Evolutionary conservation across 768 basidiomycete genomes (phyloP).

Genomic region (Termitomyces sp.): DNA sequence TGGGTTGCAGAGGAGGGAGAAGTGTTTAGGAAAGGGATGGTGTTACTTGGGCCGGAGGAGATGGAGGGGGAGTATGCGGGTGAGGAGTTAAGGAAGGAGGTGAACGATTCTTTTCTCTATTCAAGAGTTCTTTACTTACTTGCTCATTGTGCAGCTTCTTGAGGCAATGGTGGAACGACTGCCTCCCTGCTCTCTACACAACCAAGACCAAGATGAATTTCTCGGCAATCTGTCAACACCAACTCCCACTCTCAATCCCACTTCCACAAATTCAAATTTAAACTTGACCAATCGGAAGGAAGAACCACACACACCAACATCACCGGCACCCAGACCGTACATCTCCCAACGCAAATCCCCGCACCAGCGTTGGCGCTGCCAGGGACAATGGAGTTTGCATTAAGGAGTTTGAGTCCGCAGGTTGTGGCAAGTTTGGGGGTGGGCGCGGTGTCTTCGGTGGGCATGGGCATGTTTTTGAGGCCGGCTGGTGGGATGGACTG

Average conservation of each 20-base stretch:
- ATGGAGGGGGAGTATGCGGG: slow-evolving; percentile 89
- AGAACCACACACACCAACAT: slow-evolving; percentile 22
- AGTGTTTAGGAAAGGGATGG: slow-evolving; percentile 88
- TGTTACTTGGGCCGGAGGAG: slow-evolving; percentile 76
- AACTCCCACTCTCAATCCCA: no score
- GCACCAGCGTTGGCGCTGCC: slow-evolving; percentile 16
- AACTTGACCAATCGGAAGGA: slow-evolving; percentile 9
- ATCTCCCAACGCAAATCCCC: slow-evolving; percentile 54
- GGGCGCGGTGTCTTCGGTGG: no score
- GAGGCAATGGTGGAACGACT: slow-evolving; percentile 86
- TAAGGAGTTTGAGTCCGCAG: no score
- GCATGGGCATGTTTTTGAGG: no score
- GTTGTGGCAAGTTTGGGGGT: no score
- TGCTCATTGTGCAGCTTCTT: slow-evolving; percentile 63
- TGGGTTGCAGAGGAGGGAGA: slow-evolving; percentile 97
- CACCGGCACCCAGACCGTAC: no score
- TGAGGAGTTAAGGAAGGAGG: slow-evolving; percentile 83
- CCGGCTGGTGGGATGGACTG: no score
- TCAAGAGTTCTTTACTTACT: no score
- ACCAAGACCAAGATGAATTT: slow-evolving; percentile 61
- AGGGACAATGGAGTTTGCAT: slow-evolving; percentile 10
- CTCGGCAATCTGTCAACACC: slow-evolving; percentile 24
- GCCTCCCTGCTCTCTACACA: slow-evolving; percentile 67
- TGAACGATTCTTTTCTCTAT: no score
- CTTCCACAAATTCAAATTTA: no score